phyloP scores from a whole-genome alignment of 768 basidiomycete species.

The Boletus tylopilopsis region DNA sequence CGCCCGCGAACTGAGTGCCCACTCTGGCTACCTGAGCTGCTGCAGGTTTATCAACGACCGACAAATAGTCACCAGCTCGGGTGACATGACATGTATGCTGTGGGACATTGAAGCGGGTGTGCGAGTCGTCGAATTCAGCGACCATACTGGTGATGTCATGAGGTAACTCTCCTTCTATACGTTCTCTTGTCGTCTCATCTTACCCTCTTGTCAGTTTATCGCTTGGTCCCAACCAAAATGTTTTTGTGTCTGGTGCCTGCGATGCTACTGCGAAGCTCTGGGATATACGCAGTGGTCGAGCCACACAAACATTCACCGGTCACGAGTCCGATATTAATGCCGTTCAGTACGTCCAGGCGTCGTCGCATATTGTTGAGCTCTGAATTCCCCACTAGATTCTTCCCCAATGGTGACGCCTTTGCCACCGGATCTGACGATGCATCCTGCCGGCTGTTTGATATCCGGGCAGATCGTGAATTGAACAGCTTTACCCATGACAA shows the following conservation, averaged over 20 bases:
- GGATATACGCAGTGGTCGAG: conserved; percentile 97
- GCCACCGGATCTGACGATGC: conserved; percentile 99
- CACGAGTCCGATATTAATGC: conserved; percentile 99
- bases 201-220: conserved; percentile 63
- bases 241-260: conserved; percentile 99
- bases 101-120: conserved; percentile 99
- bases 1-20: conserved; percentile 92
- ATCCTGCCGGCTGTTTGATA: conserved; percentile 96
- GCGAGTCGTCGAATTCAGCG: conserved; percentile 96
- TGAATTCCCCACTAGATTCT: conserved; percentile 73
- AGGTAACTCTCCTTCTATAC: conserved; percentile 51
- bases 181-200: conserved; percentile 9
- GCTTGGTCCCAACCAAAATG: conserved; percentile 87
- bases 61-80: conserved; percentile 96
- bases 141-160: conserved; percentile 99
- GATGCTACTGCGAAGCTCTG: conserved; percentile 98
- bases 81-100: conserved; percentile 99
- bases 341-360: conserved; percentile 70
- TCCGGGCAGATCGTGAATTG: conserved; percentile 94
- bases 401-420: conserved; percentile 99
- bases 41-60: conserved; percentile 98
- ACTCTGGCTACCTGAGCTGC: conserved; percentile 97
- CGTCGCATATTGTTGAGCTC: conserved; percentile 1
- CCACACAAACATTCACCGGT: conserved; percentile 97
- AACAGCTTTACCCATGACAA: conserved; percentile 98